Evolutionary conservation across 2,329 filamentous ascomycete species (phyloP).

Genomic region (Cladosporium sp.): DNA sequence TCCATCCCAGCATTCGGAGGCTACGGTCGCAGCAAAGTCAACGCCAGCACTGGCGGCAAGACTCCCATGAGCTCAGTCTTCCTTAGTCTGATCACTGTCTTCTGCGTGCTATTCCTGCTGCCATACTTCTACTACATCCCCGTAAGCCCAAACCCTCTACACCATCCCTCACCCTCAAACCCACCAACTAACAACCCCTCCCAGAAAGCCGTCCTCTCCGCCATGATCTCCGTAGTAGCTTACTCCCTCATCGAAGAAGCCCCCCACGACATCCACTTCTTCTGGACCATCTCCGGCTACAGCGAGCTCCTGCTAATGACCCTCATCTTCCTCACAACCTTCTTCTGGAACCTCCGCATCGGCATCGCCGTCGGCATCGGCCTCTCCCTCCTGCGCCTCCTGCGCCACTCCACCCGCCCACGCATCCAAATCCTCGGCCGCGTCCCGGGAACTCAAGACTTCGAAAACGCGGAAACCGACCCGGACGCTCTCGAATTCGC

Average conservation of each 20-base stretch:
- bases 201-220: constrained; percentile 86
- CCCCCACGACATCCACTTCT: constrained; percentile 88
- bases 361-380: constrained; percentile 94
- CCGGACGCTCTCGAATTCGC: constrained; percentile 69
- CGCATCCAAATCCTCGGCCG: constrained; percentile 95
- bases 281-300: constrained; percentile 80
- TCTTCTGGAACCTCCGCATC: constrained; percentile 91
- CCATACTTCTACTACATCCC: constrained; percentile 95
- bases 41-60: constrained; percentile 84
- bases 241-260: constrained; percentile 94
- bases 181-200: not conserved
- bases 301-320: constrained; percentile 83
- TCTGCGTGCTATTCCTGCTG: constrained; percentile 78
- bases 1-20: constrained; percentile 91
- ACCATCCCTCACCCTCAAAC: not conserved
- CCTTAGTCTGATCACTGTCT: constrained; percentile 75
- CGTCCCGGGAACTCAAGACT: constrained; percentile 77
- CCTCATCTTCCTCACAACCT: constrained; percentile 85
- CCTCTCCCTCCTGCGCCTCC: constrained; percentile 82
- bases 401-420: constrained; percentile 85
- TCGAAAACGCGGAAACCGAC: constrained; percentile 75
- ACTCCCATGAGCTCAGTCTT: constrained; percentile 94
- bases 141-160: constrained; percentile 54
- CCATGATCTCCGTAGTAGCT: constrained; percentile 94
- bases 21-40: constrained; percentile 94